Percentiles rank a stretch among this genome's conserved stretches.
Evolutionary conservation across 2,329 filamentous ascomycete species (phyloP).

Genomic region (Colletotrichum orchidophilum): DNA sequence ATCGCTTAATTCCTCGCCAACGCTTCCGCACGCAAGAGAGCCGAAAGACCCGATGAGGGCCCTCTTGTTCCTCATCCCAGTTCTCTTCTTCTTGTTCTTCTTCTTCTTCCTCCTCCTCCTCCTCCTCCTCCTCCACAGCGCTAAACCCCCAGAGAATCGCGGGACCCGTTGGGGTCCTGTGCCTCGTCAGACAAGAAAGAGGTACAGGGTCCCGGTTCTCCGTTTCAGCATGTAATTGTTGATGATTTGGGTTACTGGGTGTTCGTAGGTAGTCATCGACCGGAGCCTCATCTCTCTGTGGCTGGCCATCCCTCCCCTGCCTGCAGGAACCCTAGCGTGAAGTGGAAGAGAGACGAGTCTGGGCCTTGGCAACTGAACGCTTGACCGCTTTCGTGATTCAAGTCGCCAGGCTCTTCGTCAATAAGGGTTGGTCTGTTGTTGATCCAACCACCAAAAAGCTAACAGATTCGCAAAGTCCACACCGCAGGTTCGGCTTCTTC

Average conservation of each 20-base stretch:
- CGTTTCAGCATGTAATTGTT: not conserved
- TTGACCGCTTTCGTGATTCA: not conserved
- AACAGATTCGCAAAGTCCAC: not conserved
- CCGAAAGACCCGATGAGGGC: not conserved
- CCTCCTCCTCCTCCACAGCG: conserved; percentile 3
- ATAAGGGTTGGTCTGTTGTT: not conserved
- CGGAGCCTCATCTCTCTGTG: not conserved
- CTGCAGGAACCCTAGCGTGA: not conserved
- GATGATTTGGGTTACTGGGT: not conserved
- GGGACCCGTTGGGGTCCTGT: not conserved
- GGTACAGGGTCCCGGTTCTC: not conserved
- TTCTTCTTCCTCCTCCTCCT: conserved; percentile 5
- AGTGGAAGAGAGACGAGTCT: not conserved
- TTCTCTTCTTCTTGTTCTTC: not conserved
- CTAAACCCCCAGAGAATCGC: conserved; percentile 10
- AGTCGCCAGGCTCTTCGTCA: not conserved
- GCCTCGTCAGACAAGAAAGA: not conserved
- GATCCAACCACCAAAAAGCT: not conserved
- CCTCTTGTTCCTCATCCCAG: not conserved
- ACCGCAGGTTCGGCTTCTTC: conserved; percentile 22
- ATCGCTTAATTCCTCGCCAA: not conserved
- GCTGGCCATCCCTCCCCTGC: not conserved
- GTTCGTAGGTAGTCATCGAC: not conserved
- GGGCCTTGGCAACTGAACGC: not conserved
- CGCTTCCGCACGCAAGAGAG: not conserved